These are phyloP conservation scores for Pulveroboletus frians DNA, from an alignment of 768 basidiomycete genomes.

Conservation along the genomic window DNA sequence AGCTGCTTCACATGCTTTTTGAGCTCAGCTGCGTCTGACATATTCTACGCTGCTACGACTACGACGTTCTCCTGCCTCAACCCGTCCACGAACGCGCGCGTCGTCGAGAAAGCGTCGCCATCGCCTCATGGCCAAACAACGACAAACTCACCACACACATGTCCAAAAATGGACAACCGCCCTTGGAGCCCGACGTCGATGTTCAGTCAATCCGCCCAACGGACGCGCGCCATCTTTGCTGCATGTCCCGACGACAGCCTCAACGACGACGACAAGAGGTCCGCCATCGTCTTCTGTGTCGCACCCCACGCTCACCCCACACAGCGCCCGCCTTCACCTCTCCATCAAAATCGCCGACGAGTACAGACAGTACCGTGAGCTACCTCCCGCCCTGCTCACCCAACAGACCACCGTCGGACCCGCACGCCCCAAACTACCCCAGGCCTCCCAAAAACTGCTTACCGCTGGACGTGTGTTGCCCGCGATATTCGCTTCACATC, in stretches of 20 bases:
- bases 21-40: conserved; percentile 51
- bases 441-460: conserved; percentile 56
- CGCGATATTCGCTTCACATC: background rate
- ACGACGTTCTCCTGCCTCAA: background rate
- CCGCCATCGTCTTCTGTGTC: conserved; percentile 7
- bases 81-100: background rate
- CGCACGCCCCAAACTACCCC: conserved; percentile 44
- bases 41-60: conserved; percentile 25
- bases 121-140: conserved; percentile 14
- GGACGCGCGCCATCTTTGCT: conserved; percentile 67
- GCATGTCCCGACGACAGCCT: conserved; percentile 51
- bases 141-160: conserved; percentile 4
- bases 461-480: conserved; percentile 59
- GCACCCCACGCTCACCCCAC: background rate
- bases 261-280: conserved; percentile 63
- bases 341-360: conserved; percentile 87
- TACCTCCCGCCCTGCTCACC: conserved; percentile 73
- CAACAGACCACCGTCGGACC: conserved; percentile 84
- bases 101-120: background rate
- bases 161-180: conserved; percentile 6
- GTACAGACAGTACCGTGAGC: conserved; percentile 78
- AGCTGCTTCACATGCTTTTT: conserved; percentile 79
- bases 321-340: conserved; percentile 60
- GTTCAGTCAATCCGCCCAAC: conserved; percentile 59
- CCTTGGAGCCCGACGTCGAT: background rate